Evolutionary conservation across 371 early-diverging fungal species (phyloP).

Genomic region (Rhizomucor miehei): DNA sequence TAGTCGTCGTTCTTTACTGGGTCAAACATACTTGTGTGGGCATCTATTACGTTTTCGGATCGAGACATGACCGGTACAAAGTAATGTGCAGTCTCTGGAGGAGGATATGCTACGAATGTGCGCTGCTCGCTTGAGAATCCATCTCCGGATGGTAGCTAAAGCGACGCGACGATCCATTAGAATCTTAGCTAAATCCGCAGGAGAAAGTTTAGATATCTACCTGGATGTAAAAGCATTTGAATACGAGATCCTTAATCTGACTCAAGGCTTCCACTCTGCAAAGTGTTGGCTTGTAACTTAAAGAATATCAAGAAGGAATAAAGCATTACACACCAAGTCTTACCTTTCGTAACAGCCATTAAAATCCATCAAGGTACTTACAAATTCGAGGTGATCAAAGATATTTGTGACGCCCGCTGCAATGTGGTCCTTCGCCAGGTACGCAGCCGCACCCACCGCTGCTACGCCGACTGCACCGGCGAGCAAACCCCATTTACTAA

Average conservation of each 20-base stretch:
- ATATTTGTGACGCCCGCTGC: conserved; percentile 32
- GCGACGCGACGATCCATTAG: too few relatives aligned
- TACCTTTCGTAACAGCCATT: conserved; percentile 35
- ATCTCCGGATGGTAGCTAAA: conserved; percentile 18
- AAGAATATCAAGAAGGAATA: background rate
- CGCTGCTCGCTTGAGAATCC: conserved; percentile 20
- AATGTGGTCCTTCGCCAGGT: conserved; percentile 38
- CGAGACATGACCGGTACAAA: conserved; percentile 31
- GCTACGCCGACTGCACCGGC: conserved; percentile 55
- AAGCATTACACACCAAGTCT: background rate
- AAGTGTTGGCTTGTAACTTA: background rate
- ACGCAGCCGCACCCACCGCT: conserved; percentile 48
- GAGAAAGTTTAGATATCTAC: conserved; percentile 11
- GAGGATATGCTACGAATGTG: conserved; percentile 52
- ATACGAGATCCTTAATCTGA: conserved; percentile 37
- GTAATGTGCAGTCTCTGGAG: conserved; percentile 27
- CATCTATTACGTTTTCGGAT: conserved; percentile 39
- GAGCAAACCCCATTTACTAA: conserved; percentile 21
- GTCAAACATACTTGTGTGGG: conserved; percentile 59
- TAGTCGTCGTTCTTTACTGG: conserved; percentile 46
- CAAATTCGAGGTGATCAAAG: conserved; percentile 55
- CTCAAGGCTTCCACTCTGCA: conserved; percentile 37
- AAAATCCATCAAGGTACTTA: conserved; percentile 36
- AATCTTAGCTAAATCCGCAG: too few relatives aligned
- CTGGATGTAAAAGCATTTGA: conserved; percentile 56